Evolutionary conservation across 768 basidiomycete genomes (phyloP).

Genomic region (Holtermanniella nyarrowii): DNA sequence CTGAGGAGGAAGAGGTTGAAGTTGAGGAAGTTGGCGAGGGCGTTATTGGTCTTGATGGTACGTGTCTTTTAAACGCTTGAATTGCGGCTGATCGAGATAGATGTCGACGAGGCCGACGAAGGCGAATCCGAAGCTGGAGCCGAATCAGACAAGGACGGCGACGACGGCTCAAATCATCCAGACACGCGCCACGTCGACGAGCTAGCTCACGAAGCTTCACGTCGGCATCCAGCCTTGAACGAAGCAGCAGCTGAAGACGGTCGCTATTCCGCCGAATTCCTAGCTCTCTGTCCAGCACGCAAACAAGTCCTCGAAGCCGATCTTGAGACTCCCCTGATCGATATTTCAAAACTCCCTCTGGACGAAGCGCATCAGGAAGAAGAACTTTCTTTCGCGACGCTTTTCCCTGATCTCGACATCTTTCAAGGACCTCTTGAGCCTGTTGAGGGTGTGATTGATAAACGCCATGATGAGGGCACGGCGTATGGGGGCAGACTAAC

Average conservation of each 20-base stretch:
- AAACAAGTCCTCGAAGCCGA: constrained; percentile 11
- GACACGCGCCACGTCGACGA: constrained; percentile 44
- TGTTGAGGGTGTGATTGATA: constrained; percentile 52
- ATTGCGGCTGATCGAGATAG: constrained; percentile 10
- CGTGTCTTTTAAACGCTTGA: constrained; percentile 8
- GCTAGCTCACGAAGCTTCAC: constrained; percentile 5
- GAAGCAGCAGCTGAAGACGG: not conserved
- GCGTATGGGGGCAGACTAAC: constrained; percentile 59
- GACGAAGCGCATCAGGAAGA: not conserved
- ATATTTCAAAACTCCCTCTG: constrained; percentile 10
- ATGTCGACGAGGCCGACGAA: constrained; percentile 8
- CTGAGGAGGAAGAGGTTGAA: constrained; percentile 14
- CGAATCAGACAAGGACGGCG: constrained; percentile 25
- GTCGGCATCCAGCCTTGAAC: not conserved
- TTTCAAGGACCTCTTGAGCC: constrained; percentile 48
- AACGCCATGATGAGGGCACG: constrained; percentile 61
- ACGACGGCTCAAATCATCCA: too few relatives aligned
- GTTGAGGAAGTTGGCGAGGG: constrained; percentile 13
- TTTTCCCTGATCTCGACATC: constrained; percentile 69
- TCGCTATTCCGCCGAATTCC: not conserved
- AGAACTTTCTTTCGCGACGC: constrained; percentile 45
- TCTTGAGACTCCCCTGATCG: constrained; percentile 8
- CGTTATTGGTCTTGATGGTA: constrained; percentile 25
- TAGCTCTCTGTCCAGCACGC: not conserved
- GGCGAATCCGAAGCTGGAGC: constrained; percentile 6